A percentile compares a stretch with the other conserved stretches of the same genome.
These are phyloP conservation scores for Letharia lupina DNA, from an alignment of 495 filamentous ascomycete genomes.

Conservation along the genomic window DNA sequence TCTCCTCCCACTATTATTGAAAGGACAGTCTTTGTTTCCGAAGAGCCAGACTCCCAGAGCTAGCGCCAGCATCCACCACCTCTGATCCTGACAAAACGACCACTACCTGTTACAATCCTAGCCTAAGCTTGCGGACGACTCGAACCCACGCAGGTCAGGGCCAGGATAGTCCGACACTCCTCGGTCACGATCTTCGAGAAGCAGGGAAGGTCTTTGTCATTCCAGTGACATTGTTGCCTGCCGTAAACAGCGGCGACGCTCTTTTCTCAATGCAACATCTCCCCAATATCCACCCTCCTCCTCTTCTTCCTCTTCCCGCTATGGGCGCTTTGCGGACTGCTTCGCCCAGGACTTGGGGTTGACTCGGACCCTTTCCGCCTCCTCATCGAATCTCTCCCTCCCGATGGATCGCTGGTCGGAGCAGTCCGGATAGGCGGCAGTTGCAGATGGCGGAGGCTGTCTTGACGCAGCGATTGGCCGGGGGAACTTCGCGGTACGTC, in stretches of 20 bases:
- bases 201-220: background rate
- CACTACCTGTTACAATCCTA: background rate
- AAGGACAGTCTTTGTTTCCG: constrained; percentile 6
- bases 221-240: background rate
- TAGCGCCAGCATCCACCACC: background rate
- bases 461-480: constrained; percentile 16
- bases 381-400: constrained; percentile 14
- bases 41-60: constrained; percentile 1
- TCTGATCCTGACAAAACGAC: background rate
- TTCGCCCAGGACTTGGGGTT: constrained; percentile 21
- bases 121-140: background rate
- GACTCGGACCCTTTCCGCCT: constrained; percentile 17
- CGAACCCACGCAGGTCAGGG: background rate
- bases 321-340: constrained; percentile 22
- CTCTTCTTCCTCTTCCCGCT: constrained; percentile 27
- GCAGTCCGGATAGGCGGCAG: constrained; percentile 26
- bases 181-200: background rate
- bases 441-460: constrained; percentile 25
- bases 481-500: constrained; percentile 22
- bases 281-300: constrained; percentile 26
- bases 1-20: background rate
- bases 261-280: constrained; percentile 22
- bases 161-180: background rate
- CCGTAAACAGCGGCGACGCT: background rate
- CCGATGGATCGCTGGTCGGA: constrained; percentile 18